These are phyloP conservation scores for Trichosporon ovoides DNA, from an alignment of 1,284 basidiomycete genomes.

Conservation along the genomic window DNA sequence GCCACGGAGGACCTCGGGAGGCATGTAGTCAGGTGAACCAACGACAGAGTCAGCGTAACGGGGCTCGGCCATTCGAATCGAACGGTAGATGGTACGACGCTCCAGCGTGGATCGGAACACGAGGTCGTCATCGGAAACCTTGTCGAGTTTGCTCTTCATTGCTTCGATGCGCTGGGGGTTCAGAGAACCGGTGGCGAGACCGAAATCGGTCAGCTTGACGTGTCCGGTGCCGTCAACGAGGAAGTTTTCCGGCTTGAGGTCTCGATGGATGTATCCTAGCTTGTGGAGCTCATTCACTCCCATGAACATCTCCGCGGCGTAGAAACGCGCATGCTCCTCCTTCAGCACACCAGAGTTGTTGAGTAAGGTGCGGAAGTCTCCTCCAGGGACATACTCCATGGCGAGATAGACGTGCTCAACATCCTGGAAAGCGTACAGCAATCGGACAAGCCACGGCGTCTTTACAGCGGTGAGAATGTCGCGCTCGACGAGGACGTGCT, in stretches of 20 bases:
- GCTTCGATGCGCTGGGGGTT: slow-evolving; percentile 95
- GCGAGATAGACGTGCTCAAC: slow-evolving; percentile 82
- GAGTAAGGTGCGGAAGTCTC: slow-evolving; percentile 88
- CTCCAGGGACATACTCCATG: slow-evolving; percentile 97
- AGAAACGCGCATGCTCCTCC: slow-evolving; percentile 89
- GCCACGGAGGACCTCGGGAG: slow-evolving; percentile 80
- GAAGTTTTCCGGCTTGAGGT: slow-evolving; percentile 97
- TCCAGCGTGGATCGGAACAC: slow-evolving; percentile 91
- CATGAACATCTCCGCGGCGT: slow-evolving; percentile 93
- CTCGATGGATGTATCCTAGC: slow-evolving; percentile 93
- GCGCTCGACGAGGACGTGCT: slow-evolving; percentile 91
- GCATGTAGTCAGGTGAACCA: slow-evolving; percentile 87
- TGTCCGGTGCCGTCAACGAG: slow-evolving; percentile 91
- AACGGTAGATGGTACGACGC: slow-evolving; percentile 88
- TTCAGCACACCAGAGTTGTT: slow-evolving; percentile 96
- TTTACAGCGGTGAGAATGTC: slow-evolving; percentile 94
- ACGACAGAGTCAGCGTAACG: slow-evolving; percentile 97
- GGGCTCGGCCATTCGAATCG: slow-evolving; percentile 82
- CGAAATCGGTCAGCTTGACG: slow-evolving; percentile 98
- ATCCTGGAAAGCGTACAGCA: slow-evolving; percentile 94
- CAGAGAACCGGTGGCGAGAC: slow-evolving; percentile 90
- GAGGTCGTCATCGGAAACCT: slow-evolving; percentile 89
- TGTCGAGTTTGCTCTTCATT: slow-evolving; percentile 86
- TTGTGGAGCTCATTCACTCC: slow-evolving; percentile 87
- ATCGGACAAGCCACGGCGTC: slow-evolving; percentile 86